Percentiles rank a stretch among this genome's conserved stretches.
Evolutionary conservation across 805 yeast species (phyloP).

Genomic region (Candida coquimbonensis): DNA sequence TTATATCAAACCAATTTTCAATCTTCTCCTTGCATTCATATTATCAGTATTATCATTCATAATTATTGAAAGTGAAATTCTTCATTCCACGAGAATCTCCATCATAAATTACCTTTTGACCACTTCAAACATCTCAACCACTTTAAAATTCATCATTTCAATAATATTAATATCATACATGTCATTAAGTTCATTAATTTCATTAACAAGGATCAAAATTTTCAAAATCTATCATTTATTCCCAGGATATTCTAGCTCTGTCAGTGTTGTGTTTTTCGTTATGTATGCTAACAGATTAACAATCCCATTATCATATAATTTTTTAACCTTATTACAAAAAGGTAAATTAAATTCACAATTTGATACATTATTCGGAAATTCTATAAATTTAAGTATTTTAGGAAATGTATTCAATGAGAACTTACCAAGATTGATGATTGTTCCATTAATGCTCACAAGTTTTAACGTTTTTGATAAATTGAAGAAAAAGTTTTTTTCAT

Average conservation of each 20-base stretch:
- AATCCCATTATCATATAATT: constrained; percentile 76
- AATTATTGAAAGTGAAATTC: constrained; percentile 65
- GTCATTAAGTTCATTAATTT: constrained; percentile 58
- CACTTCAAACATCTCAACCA: constrained; percentile 23
- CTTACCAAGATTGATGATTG: constrained; percentile 65
- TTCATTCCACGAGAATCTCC: constrained; percentile 63
- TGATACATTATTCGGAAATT: constrained; percentile 67
- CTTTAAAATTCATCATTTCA: constrained; percentile 31
- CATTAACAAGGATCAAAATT: constrained; percentile 59
- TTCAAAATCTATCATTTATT: constrained; percentile 76
- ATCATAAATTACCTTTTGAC: constrained; percentile 45
- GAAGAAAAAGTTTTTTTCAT: constrained; percentile 25
- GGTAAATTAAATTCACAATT: constrained; percentile 47
- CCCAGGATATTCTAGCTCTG: constrained; percentile 63
- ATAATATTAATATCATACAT: constrained; percentile 49
- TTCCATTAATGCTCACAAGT: constrained; percentile 60
- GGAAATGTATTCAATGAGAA: constrained; percentile 67
- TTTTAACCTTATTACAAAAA: constrained; percentile 48
- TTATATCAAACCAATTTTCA: constrained; percentile 38
- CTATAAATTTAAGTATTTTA: constrained; percentile 67
- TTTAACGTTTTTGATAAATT: constrained; percentile 64
- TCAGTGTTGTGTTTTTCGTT: constrained; percentile 69
- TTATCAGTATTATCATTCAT: constrained; percentile 41
- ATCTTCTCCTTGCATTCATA: constrained; percentile 36
- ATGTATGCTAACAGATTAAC: constrained; percentile 78